A percentile compares a stretch with the other conserved stretches of the same genome.
phyloP scores from a whole-genome alignment of 2,329 filamentous ascomycete genomes.

The Exophiala viscosa region DNA sequence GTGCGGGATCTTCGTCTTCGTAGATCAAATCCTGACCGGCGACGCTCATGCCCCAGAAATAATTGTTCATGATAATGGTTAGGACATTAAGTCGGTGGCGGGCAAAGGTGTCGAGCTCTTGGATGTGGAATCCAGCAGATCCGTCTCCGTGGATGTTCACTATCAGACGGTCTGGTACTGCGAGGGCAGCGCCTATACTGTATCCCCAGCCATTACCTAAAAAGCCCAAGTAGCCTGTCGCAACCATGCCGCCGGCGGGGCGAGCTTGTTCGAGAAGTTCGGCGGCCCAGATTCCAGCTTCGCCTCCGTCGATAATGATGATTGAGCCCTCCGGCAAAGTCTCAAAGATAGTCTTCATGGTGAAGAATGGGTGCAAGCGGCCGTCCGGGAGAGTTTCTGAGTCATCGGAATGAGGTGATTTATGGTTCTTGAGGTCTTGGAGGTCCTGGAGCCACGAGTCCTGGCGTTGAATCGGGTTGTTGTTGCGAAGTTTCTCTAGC shows the following conservation, averaged over 20 bases:
- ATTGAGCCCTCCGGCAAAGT: constrained; percentile 36
- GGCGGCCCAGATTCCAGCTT: constrained; percentile 34
- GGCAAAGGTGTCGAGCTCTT: constrained; percentile 45
- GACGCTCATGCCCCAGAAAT: constrained; percentile 45
- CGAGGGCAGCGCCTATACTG: constrained; percentile 42
- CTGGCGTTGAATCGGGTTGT: constrained; percentile 13
- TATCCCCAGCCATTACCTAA: constrained; percentile 49
- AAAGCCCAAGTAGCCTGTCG: constrained; percentile 43
- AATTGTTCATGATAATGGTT: constrained; percentile 45
- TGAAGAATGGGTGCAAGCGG: constrained; percentile 44
- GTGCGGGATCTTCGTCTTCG: constrained; percentile 31
- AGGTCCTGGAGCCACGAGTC: constrained; percentile 20
- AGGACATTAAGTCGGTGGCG: constrained; percentile 40
- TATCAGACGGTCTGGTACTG: constrained; percentile 37
- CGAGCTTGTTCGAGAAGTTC: constrained; percentile 32
- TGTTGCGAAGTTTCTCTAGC: constrained; percentile 4
- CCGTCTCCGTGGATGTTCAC: constrained; percentile 48
- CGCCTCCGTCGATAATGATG: constrained; percentile 42
- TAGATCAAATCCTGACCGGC: constrained; percentile 46
- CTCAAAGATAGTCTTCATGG: constrained; percentile 37
- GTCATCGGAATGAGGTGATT: constrained; percentile 26
- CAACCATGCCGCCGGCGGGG: constrained; percentile 12
- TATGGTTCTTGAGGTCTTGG: constrained; percentile 19
- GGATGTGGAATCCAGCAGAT: constrained; percentile 44
- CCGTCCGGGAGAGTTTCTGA: constrained; percentile 30